These are phyloP conservation scores for Geoglossum glabrum DNA, from an alignment of 495 filamentous ascomycete species.

Conservation along the genomic window DNA sequence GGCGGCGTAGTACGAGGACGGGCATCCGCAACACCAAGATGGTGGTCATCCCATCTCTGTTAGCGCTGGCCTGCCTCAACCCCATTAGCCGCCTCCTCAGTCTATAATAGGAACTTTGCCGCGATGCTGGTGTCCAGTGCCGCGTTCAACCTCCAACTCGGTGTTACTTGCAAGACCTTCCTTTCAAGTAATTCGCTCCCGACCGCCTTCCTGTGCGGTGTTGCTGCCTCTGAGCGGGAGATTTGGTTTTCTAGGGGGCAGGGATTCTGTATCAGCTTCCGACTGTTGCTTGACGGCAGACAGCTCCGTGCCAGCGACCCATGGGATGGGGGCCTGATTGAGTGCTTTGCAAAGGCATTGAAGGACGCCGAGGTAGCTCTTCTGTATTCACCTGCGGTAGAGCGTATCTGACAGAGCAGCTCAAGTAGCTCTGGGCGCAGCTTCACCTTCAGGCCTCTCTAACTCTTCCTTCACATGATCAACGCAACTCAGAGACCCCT, in stretches of 20 bases:
- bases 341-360: not conserved
- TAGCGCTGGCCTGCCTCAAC: no score
- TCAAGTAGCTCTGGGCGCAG: not conserved
- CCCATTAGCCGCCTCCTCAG: no score
- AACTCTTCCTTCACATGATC: not conserved
- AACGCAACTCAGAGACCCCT: not conserved
- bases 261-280: not conserved
- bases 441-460: not conserved
- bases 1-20: no score
- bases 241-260: not conserved
- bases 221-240: not conserved
- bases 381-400: not conserved
- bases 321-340: not conserved
- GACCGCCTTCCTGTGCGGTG: not conserved
- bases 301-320: not conserved
- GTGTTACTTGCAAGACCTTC: not conserved
- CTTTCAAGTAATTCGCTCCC: not conserved
- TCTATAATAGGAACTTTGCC: not conserved
- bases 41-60: no score
- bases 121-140: not conserved
- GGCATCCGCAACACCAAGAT: no score
- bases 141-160: not conserved
- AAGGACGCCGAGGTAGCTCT: not conserved
- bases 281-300: not conserved
- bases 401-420: not conserved